These are phyloP conservation scores for Suhomyces xylopsoci DNA, from an alignment of 805 yeast species.

Conservation along the genomic window DNA sequence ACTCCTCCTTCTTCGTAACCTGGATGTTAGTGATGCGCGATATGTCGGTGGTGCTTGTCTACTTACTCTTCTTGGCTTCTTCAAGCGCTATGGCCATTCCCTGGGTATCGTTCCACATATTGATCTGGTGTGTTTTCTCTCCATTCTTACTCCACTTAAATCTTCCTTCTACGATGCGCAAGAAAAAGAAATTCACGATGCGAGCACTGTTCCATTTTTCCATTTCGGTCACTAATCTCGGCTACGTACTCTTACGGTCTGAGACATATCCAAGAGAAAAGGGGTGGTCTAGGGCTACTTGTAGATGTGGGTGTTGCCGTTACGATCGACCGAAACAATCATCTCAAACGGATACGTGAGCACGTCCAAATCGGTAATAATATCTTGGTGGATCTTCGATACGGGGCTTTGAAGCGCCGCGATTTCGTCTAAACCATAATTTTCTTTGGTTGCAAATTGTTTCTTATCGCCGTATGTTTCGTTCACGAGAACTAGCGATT, in stretches of 20 bases:
- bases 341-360: slow-evolving; percentile 52
- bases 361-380: slow-evolving; percentile 47
- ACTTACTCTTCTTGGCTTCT: slow-evolving; percentile 61
- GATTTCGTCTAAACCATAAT: slow-evolving; percentile 12
- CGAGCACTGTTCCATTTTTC: not conserved
- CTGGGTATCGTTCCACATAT: slow-evolving; percentile 48
- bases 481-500: slow-evolving; percentile 38
- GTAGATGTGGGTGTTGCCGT: slow-evolving; percentile 63
- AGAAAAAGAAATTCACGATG: not conserved
- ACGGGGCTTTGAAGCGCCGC: slow-evolving; percentile 41
- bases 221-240: not conserved
- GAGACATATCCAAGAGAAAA: not conserved
- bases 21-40: slow-evolving; percentile 14
- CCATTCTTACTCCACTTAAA: not conserved
- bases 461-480: slow-evolving; percentile 27
- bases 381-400: slow-evolving; percentile 47
- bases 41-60: not conserved
- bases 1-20: slow-evolving; percentile 85
- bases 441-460: slow-evolving; percentile 3
- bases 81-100: slow-evolving; percentile 71
- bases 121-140: not conserved
- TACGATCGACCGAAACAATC: slow-evolving; percentile 63
- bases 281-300: slow-evolving; percentile 22
- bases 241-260: too few species aligned
- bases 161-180: not conserved